Conservation (phyloP, 805 yeast genomes). For the Zygosaccharomyces rouxii region DNA sequence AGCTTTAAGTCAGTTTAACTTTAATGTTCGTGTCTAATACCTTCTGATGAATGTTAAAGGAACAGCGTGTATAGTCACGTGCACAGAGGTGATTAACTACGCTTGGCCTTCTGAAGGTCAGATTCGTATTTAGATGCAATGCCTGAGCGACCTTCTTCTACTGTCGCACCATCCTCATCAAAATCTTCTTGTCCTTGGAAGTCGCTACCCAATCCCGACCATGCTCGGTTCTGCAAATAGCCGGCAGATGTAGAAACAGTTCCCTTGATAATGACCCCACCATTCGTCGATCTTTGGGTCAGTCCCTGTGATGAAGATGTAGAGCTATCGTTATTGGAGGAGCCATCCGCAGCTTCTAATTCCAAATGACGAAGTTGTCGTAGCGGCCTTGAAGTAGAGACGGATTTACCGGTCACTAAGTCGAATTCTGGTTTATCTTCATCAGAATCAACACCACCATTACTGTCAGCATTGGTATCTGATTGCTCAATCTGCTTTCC, state of each 20-base stretch:
- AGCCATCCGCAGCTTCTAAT: slow-evolving; percentile 42
- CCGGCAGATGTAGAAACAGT: slow-evolving; percentile 89
- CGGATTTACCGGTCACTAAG: slow-evolving; percentile 78
- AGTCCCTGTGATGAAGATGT: slow-evolving; percentile 35
- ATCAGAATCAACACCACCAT: slow-evolving; percentile 19
- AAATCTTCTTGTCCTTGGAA: slow-evolving; percentile 44
- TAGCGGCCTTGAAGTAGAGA: slow-evolving; percentile 69
- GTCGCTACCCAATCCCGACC: slow-evolving; percentile 94
- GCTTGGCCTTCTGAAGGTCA: slow-evolving; percentile 24
- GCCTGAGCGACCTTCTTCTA: slow-evolving; percentile 82
- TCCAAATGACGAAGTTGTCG: slow-evolving; percentile 62
- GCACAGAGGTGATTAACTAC: neutral
- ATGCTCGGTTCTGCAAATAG: slow-evolving; percentile 62
- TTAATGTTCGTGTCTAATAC: neutral
- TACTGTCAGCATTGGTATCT: slow-evolving; percentile 15
- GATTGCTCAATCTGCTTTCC: slow-evolving; percentile 34
- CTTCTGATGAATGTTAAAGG: neutral
- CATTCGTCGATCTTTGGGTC: slow-evolving; percentile 49
- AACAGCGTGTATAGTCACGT: neutral
- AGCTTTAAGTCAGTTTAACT: neutral
- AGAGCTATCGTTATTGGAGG: neutral
- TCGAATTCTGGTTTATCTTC: slow-evolving; percentile 79
- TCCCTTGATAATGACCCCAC: slow-evolving; percentile 59
- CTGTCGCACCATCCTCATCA: slow-evolving; percentile 63
- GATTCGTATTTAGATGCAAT: slow-evolving; percentile 80